These are phyloP conservation scores for Aspergillus brunneoviolaceus DNA, from an alignment of 2,329 filamentous ascomycete genomes.

Conservation along the genomic window DNA sequence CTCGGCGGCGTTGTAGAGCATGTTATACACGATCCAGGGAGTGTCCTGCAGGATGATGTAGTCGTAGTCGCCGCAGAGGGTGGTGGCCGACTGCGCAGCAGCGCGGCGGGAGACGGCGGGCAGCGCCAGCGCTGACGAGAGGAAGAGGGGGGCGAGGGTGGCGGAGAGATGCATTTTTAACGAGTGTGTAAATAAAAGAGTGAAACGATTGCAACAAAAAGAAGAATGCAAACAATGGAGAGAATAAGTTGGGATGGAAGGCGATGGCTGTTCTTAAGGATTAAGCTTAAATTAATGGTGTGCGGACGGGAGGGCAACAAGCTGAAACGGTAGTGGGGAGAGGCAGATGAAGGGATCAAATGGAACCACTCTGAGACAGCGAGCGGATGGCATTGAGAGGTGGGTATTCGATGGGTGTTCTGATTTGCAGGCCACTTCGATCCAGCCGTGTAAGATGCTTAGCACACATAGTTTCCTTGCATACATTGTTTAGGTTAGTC, in stretches of 20 bases:
- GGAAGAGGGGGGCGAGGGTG: background rate
- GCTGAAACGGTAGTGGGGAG: background rate
- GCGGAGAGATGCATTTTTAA: background rate
- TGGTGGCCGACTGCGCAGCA: background rate
- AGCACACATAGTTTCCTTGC: too few relatives aligned
- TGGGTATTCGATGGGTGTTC: background rate
- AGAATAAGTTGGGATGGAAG: background rate
- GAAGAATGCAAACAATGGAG: too few relatives aligned
- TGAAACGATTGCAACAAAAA: background rate
- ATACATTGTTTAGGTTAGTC: too few relatives aligned
- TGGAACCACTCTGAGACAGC: background rate
- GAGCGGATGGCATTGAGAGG: background rate
- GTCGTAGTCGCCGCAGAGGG: constrained; percentile 22
- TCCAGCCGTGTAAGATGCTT: too few relatives aligned
- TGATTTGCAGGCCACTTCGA: background rate
- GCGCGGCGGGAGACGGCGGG: background rate
- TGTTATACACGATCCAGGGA: constrained; percentile 49
- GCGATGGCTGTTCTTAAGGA: background rate
- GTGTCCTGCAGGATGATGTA: constrained; percentile 38
- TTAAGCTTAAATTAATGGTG: constrained; percentile 6
- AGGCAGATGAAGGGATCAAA: background rate
- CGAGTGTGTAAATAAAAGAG: background rate
- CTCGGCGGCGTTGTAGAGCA: constrained; percentile 45
- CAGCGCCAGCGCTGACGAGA: constrained; percentile 7
- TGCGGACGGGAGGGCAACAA: background rate